Base-by-base conservation (phyloP, 148 eudicot genomes). In the Nepenthes mirabilis region DNA sequence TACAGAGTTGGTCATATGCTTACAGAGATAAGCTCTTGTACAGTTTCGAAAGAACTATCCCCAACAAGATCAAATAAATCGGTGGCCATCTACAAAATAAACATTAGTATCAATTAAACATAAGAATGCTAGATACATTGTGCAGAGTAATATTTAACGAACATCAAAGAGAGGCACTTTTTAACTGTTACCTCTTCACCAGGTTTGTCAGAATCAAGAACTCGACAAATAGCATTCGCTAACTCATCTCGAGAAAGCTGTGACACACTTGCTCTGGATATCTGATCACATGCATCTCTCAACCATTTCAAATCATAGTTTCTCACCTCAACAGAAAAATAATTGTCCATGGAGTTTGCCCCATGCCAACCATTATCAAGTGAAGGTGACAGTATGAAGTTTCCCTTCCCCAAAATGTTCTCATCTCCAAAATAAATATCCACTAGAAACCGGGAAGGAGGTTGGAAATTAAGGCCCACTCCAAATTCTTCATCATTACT, bases 11-110 rank as follows among this genome's bases (percentile, higher is more conserved):
- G 47, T 53, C 12, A 6, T 52, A 66, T 61, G 54, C 80, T 72
- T 69, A 91, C 98, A 75, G 56, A 72, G 47, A 93, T 79, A 70
- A 93, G 84, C 70, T 93, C 95, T 69, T 88, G 98, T 59, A 93
- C 98, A 50, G 76, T 83, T 74, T 86, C 96, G 71, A 93, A 93
- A 43, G 96, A 86, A 58, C 79, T 56, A 75, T 93, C 96, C 64
- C 98, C 98, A 62, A 82, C 95, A 67, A 93, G 88, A 77, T 93
- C 98, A 82, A 93, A 77, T 65, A 93, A 71, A 74, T 93, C 98
- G 64, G 88, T 93, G 72, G 98, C 98, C 59, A 91, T 78, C 97
- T 91, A 54, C 77, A 81, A 35, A 61, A 66, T 10, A 65, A 61
- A 55, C 54, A 14, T 14, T 51, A 14, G 33, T 48, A 60, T 40